A percentile compares a stretch with the other conserved stretches of the same genome.
Evolutionary conservation across 2,329 filamentous ascomycete genomes (phyloP).

Genomic region (Thermochaetoides dissita): DNA sequence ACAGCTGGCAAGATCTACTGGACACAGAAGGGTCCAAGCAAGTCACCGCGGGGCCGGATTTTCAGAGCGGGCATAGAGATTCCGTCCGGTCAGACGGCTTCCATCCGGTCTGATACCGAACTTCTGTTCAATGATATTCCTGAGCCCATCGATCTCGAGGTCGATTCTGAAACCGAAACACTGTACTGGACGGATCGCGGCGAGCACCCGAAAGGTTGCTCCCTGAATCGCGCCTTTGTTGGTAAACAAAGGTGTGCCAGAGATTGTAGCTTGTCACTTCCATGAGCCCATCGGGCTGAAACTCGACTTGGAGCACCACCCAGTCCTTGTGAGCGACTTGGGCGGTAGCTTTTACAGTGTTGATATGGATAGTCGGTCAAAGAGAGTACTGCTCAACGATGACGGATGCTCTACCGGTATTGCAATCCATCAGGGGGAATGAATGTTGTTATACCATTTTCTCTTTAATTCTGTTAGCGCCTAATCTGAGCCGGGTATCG

Average conservation of each 20-base stretch:
- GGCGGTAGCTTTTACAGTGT: no score
- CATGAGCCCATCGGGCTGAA: slow-evolving; percentile 34
- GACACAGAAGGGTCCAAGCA: slow-evolving; percentile 44
- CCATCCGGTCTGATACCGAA: slow-evolving; percentile 26
- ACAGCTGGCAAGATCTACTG: slow-evolving; percentile 36
- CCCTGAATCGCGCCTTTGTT: slow-evolving; percentile 28
- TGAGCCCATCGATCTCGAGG: slow-evolving; percentile 43
- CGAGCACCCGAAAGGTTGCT: slow-evolving; percentile 39
- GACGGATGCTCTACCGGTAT: neutral
- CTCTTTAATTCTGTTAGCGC: no score
- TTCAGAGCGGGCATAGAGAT: slow-evolving; percentile 32
- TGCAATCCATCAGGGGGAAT: no score
- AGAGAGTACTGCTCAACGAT: slow-evolving; percentile 4
- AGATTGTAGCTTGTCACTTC: slow-evolving; percentile 20
- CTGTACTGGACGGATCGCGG: slow-evolving; percentile 50
- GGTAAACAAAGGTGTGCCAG: neutral
- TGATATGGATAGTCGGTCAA: slow-evolving; percentile 13
- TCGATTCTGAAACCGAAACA: slow-evolving; percentile 28
- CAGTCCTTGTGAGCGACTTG: slow-evolving; percentile 19
- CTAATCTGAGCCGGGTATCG: no score
- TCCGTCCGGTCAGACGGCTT: slow-evolving; percentile 19
- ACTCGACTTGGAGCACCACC: slow-evolving; percentile 20
- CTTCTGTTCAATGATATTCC: slow-evolving; percentile 30
- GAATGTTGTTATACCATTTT: no score
- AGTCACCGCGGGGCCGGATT: slow-evolving; percentile 36